Base-by-base conservation (phyloP, 768 basidiomycete genomes). In the Mycena latifolia region DNA sequence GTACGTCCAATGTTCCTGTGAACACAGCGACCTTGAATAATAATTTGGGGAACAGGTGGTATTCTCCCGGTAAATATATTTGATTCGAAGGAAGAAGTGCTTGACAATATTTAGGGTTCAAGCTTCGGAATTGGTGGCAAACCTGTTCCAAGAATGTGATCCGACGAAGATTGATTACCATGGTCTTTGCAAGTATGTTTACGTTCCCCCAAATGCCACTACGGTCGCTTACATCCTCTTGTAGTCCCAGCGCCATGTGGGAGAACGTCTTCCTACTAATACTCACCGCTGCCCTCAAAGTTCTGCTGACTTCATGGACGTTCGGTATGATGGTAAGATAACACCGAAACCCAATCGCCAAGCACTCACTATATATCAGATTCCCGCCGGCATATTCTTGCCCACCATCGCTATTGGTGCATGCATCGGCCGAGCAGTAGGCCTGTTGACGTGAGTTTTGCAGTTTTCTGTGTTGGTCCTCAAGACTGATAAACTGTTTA, bases 141-240 rank as follows among this genome's bases (percentile, higher is more conserved):
- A 91, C 71, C 85, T 95, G 15, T 92, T 95, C 76, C 88, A 90
- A 69, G 94, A 95, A 77, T 96, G 95, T 73, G 89, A 91, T 72
- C 78, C 89, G 11, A 77, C 78, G 6, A 90, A 87, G 71, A 84
- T 84, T 9, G 88, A 91, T 72, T 90, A 88, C 66, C 91, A 91
- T 69, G 91, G 91, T 3, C 81, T 95, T 33, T 96, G 94, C 89
- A 92, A 92, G 91, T 92, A 72, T 69, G 89, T 77, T 17, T 22
- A 10, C 41, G 53, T 39, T 31, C 33, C 56, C 31, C n/a, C 27
- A 35, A 35, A 27, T 53, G 14, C 39, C 24, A 11, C n/a, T 37
- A 29, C 50, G 31, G 7, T 58, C 60, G 33, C 50, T 61, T 39
- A 47, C 18, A 11, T 67, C 43, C 55, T 24, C 39, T 35, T 53